These are phyloP conservation scores for Retiboletus flavoniger DNA, from an alignment of 1,284 basidiomycete genomes.

Conservation along the genomic window DNA sequence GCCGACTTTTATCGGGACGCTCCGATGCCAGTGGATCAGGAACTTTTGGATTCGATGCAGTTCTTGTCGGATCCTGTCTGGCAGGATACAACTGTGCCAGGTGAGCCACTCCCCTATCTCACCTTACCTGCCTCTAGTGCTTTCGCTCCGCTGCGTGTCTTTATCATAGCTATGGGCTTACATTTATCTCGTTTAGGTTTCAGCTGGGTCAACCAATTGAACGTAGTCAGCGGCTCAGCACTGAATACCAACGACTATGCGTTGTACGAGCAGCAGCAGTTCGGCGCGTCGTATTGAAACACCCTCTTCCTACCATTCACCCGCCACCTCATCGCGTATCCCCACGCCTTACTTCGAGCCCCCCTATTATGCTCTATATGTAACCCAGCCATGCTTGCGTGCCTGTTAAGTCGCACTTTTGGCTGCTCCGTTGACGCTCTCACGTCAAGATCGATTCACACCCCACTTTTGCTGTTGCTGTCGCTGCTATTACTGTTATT, in stretches of 20 bases:
- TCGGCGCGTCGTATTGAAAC: constrained; percentile 14
- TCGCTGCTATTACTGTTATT: background rate
- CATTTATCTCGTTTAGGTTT: constrained; percentile 32
- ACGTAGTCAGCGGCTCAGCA: constrained; percentile 9
- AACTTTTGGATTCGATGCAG: constrained; percentile 61
- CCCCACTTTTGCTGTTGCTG: background rate
- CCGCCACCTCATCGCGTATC: background rate
- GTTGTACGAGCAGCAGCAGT: constrained; percentile 28
- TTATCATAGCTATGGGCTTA: background rate
- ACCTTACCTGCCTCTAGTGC: too few species aligned
- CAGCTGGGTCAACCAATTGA: constrained; percentile 42
- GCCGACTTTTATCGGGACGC: constrained; percentile 48
- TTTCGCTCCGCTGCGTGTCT: too few species aligned
- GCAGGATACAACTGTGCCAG: constrained; percentile 53
- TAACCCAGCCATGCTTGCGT: background rate
- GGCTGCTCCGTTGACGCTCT: background rate
- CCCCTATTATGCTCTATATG: background rate
- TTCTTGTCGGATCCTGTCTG: constrained; percentile 52
- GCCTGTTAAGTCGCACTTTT: background rate
- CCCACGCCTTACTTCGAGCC: background rate
- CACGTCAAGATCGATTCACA: background rate
- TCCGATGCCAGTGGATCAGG: constrained; percentile 52
- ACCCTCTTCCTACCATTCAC: background rate
- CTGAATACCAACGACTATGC: constrained; percentile 31
- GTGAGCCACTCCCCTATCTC: constrained; percentile 28